phyloP scores from a whole-genome alignment of 2,329 filamentous ascomycete species.

The Ophiostoma himal-ulmi region DNA sequence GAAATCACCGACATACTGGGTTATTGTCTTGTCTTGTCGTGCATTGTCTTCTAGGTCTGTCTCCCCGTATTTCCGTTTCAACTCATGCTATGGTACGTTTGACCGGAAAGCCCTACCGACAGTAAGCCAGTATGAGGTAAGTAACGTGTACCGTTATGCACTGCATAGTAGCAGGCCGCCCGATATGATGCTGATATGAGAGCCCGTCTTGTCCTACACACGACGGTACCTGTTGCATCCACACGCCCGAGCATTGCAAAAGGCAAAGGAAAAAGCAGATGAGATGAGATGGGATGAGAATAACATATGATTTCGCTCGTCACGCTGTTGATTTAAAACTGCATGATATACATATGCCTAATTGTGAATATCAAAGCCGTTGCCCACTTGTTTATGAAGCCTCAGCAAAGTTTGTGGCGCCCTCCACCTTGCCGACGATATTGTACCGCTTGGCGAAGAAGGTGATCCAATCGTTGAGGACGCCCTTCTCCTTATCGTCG shows the following conservation, averaged over 20 bases:
- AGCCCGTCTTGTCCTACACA: not conserved
- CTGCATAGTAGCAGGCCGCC: not conserved
- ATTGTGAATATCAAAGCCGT: not conserved
- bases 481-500: slow-evolving; percentile 74
- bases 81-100: slow-evolving; percentile 14
- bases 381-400: not conserved
- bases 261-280: not conserved
- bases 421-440: slow-evolving; percentile 64
- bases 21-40: not conserved
- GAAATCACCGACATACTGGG: slow-evolving; percentile 12
- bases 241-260: not conserved
- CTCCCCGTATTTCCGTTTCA: slow-evolving; percentile 14
- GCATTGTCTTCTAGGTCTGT: not conserved
- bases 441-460: slow-evolving; percentile 98
- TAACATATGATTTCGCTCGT: not conserved
- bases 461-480: slow-evolving; percentile 85
- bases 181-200: not conserved
- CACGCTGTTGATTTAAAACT: not conserved
- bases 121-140: too few species aligned
- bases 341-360: not conserved
- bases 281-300: not conserved
- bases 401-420: slow-evolving; percentile 52
- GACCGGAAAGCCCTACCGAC: slow-evolving; percentile 19
- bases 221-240: not conserved
- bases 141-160: not conserved